phyloP scores from a whole-genome alignment of 495 filamentous ascomycete genomes.

The Neurospora africana region DNA sequence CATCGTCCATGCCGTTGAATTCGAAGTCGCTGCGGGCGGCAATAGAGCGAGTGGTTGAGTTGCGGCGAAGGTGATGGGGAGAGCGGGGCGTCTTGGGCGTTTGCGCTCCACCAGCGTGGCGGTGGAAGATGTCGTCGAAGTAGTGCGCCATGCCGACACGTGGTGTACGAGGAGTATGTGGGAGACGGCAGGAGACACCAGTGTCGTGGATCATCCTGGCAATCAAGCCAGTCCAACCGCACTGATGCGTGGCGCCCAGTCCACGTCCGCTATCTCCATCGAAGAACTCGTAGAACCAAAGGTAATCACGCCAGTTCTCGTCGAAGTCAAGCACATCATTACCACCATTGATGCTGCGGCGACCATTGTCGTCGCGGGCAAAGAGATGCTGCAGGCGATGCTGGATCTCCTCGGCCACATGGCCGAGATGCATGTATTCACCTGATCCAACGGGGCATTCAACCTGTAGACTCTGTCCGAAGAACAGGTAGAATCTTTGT shows the following conservation, averaged over 20 bases:
- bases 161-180: constrained; percentile 84
- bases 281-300: constrained; percentile 97
- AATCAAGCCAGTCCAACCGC: constrained; percentile 94
- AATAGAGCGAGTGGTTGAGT: constrained; percentile 78
- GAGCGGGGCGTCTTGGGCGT: constrained; percentile 25
- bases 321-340: constrained; percentile 82
- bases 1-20: constrained; percentile 25
- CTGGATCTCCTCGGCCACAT: constrained; percentile 93
- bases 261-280: constrained; percentile 86
- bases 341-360: constrained; percentile 72
- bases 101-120: constrained; percentile 26
- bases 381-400: constrained; percentile 91
- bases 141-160: constrained; percentile 76
- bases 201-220: constrained; percentile 97
- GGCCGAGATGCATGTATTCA: constrained; percentile 89
- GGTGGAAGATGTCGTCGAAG: constrained; percentile 83
- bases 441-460: constrained; percentile 93
- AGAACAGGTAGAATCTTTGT: constrained; percentile 90
- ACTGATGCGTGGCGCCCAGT: constrained; percentile 87
- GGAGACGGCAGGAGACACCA: constrained; percentile 81
- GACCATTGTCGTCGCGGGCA: constrained; percentile 68
- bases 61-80: constrained; percentile 55
- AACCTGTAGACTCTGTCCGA: constrained; percentile 74
- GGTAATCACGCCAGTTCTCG: constrained; percentile 80
- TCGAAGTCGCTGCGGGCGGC: constrained; percentile 75